Conservation (phyloP, 371 early-diverging fungal species). For the Phascolomyces articulosus region DNA sequence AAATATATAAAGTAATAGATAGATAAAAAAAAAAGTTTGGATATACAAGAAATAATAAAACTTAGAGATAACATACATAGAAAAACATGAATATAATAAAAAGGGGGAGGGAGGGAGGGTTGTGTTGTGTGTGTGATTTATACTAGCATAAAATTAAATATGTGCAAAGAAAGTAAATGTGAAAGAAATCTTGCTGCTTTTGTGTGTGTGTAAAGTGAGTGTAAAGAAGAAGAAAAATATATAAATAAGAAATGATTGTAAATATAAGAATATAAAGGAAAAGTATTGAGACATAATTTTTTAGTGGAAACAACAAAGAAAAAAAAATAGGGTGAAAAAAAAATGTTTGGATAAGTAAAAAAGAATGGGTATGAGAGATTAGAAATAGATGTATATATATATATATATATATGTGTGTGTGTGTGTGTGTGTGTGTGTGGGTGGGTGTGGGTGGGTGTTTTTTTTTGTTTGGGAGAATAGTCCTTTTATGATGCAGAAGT, state of each 20-base stretch:
- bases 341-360: background rate
- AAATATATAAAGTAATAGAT: background rate
- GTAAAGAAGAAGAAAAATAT: too few species aligned
- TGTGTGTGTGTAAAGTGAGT: slow-evolving; percentile 3
- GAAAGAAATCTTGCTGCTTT: slow-evolving; percentile 8
- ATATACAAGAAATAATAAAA: background rate
- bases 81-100: background rate
- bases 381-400: background rate
- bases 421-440: background rate
- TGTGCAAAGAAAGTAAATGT: slow-evolving; percentile 6
- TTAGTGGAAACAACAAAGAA: slow-evolving; percentile 7
- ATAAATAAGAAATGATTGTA: background rate
- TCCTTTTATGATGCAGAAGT: slow-evolving; percentile 9
- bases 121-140: background rate
- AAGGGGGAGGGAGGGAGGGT: background rate
- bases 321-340: background rate
- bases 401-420: background rate
- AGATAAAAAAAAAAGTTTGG: slow-evolving; percentile 3
- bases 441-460: background rate
- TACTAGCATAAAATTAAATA: slow-evolving; percentile 5
- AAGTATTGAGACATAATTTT: slow-evolving; percentile 14
- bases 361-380: background rate
- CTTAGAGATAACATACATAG: background rate
- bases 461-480: too few species aligned
- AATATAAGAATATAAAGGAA: background rate